These are phyloP conservation scores for Tilletia caries DNA, from an alignment of 1,284 basidiomycete genomes.

Conservation along the genomic window DNA sequence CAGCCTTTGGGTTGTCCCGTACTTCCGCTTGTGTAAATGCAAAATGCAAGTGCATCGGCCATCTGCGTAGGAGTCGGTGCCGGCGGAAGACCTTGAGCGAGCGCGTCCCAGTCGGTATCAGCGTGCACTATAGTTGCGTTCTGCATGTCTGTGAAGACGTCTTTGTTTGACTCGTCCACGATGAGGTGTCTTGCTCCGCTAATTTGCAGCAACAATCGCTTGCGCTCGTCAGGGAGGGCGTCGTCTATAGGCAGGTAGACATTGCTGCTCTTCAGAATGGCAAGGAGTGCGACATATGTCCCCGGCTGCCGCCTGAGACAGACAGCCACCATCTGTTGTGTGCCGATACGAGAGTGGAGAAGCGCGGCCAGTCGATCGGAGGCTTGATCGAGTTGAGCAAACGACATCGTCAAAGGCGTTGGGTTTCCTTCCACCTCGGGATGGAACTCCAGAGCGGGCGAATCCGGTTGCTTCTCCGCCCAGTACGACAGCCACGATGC, in stretches of 20 bases:
- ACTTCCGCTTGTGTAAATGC: slow-evolving; percentile 49
- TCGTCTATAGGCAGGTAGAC: slow-evolving; percentile 52
- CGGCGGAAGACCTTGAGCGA: background rate
- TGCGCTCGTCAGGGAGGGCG: slow-evolving; percentile 46
- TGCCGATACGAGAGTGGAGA: slow-evolving; percentile 19
- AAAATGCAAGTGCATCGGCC: slow-evolving; percentile 38
- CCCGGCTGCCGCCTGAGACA: slow-evolving; percentile 33
- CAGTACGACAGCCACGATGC: slow-evolving; percentile 9
- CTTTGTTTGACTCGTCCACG: background rate
- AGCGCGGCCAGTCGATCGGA: slow-evolving; percentile 23
- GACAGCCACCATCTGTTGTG: slow-evolving; percentile 37
- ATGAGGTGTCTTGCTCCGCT: slow-evolving; percentile 35
- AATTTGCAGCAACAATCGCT: slow-evolving; percentile 40
- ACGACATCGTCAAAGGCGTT: slow-evolving; percentile 20
- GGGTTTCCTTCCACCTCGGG: slow-evolving; percentile 17
- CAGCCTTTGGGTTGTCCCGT: slow-evolving; percentile 50
- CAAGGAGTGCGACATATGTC: slow-evolving; percentile 41
- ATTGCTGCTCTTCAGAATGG: slow-evolving; percentile 37
- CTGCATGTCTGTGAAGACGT: background rate
- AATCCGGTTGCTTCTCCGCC: background rate
- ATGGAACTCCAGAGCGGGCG: slow-evolving; percentile 28
- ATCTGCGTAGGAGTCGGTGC: background rate
- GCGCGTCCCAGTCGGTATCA: slow-evolving; percentile 7
- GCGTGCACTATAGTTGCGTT: background rate
- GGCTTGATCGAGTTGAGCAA: slow-evolving; percentile 29